phyloP scores from a whole-genome alignment of 352 stramenopile genomes.

The Globisporangium okanoganense region DNA sequence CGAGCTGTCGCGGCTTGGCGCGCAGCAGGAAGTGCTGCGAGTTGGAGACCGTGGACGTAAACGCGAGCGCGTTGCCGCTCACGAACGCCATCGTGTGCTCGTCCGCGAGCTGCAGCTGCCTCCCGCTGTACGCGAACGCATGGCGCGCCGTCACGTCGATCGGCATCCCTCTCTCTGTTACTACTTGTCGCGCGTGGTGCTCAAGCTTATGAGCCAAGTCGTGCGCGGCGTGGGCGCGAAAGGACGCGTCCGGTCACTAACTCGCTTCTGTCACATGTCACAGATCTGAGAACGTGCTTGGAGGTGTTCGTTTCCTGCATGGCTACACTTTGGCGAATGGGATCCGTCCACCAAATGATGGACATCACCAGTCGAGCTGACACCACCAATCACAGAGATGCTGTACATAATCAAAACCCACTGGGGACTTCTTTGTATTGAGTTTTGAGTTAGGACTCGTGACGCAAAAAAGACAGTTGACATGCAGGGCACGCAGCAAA shows the following conservation, averaged over 20 bases:
- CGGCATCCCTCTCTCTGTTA: constrained; percentile 19
- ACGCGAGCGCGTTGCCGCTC: constrained; percentile 62
- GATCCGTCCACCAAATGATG: neutral
- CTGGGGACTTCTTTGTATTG: neutral
- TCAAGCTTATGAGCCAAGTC: neutral
- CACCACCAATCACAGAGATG: neutral
- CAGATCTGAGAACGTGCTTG: neutral
- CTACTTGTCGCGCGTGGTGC: neutral
- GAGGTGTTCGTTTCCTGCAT: neutral
- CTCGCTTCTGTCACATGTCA: neutral
- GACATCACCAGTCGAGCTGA: neutral
- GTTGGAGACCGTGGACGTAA: constrained; percentile 55
- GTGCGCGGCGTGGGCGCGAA: neutral
- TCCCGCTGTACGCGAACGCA: constrained; percentile 59
- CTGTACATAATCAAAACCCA: neutral
- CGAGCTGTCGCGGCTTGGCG: constrained; percentile 43
- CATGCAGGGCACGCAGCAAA: constrained; percentile 1
- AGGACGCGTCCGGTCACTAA: neutral
- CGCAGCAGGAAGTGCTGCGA: constrained; percentile 66
- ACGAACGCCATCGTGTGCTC: constrained; percentile 62
- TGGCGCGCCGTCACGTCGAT: constrained; percentile 62
- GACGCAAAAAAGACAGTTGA: constrained; percentile 1
- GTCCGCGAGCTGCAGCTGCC: constrained; percentile 56
- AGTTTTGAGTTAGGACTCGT: neutral
- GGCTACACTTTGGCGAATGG: neutral